Evolutionary conservation across 345 rosid genomes (phyloP).

Genomic region (Stellera chamaejasme): DNA sequence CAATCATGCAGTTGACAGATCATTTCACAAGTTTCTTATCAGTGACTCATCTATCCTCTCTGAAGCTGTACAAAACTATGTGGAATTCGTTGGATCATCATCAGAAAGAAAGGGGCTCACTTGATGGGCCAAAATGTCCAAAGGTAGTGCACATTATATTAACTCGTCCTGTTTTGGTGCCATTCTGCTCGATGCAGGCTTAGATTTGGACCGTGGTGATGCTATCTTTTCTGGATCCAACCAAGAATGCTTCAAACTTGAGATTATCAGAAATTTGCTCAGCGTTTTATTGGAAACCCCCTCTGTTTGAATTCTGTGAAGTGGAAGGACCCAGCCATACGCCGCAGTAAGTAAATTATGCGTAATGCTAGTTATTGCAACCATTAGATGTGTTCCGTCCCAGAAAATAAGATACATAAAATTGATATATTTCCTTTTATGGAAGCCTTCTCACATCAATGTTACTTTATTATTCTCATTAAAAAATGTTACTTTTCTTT

Average conservation of each 20-base stretch:
- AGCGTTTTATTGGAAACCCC: slow-evolving; percentile 59
- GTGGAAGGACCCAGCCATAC: slow-evolving; percentile 67
- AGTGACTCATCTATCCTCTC: slow-evolving; percentile 46
- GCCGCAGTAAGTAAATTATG: slow-evolving; percentile 42
- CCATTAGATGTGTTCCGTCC: not conserved
- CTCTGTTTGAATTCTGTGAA: slow-evolving; percentile 49
- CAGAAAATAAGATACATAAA: no score
- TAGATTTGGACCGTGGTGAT: slow-evolving; percentile 46
- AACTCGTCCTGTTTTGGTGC: slow-evolving; percentile 73
- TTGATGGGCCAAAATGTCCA: slow-evolving; percentile 61
- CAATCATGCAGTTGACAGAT: slow-evolving; percentile 44
- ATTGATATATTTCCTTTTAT: no score
- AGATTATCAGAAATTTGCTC: slow-evolving; percentile 51
- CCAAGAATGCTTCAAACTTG: slow-evolving; percentile 40
- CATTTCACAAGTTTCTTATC: slow-evolving; percentile 46
- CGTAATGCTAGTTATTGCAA: not conserved
- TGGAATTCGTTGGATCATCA: slow-evolving; percentile 30
- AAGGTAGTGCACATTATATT: slow-evolving; percentile 41
- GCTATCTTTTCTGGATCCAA: slow-evolving; percentile 55
- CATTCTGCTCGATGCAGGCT: slow-evolving; percentile 62
- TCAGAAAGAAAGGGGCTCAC: slow-evolving; percentile 23
- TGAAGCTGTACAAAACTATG: slow-evolving; percentile 40
- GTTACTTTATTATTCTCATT: not conserved
- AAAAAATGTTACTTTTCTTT: not conserved
- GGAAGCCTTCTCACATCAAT: not conserved